phyloP scores from a whole-genome alignment of 192 early-diverging fungal species.

The Chytriomyces confervae region DNA sequence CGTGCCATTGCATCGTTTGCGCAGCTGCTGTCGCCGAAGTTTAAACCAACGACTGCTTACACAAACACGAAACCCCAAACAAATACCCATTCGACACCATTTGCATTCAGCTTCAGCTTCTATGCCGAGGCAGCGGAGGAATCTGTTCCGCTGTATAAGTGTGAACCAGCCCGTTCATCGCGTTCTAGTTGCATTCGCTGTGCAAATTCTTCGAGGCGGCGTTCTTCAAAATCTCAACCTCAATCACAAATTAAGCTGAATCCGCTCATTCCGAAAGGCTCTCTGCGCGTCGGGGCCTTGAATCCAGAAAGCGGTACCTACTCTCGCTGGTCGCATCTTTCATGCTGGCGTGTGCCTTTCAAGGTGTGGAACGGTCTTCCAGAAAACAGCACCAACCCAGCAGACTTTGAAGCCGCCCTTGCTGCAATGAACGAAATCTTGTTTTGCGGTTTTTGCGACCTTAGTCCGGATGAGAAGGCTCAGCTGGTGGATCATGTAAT shows the following conservation, averaged over 20 bases:
- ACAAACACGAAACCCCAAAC: not conserved
- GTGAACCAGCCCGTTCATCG: not conserved
- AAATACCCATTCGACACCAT: not conserved
- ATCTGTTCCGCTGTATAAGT: not conserved
- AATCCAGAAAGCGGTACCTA: constrained; percentile 1
- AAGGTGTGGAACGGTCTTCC: constrained; percentile 23
- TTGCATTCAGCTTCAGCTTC: constrained; percentile 7
- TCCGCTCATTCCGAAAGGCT: not conserved
- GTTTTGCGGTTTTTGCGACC: constrained; percentile 21
- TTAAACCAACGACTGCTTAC: not conserved
- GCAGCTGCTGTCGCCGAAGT: not conserved
- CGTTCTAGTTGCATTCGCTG: too few species aligned
- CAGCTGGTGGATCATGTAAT: constrained; percentile 10
- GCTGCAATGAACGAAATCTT: constrained; percentile 13
- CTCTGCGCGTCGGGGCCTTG: constrained; percentile 9
- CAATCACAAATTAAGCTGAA: not conserved
- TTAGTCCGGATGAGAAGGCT: not conserved
- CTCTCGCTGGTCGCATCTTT: constrained; percentile 11
- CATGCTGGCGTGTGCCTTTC: constrained; percentile 16
- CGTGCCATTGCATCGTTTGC: not conserved
- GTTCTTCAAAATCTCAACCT: not conserved
- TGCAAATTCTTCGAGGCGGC: too few species aligned
- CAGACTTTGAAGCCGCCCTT: not conserved
- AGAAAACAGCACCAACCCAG: not conserved
- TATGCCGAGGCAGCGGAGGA: constrained; percentile 4